phyloP scores from a whole-genome alignment of 495 filamentous ascomycete genomes.

The Saxispiralis lemnorum region DNA sequence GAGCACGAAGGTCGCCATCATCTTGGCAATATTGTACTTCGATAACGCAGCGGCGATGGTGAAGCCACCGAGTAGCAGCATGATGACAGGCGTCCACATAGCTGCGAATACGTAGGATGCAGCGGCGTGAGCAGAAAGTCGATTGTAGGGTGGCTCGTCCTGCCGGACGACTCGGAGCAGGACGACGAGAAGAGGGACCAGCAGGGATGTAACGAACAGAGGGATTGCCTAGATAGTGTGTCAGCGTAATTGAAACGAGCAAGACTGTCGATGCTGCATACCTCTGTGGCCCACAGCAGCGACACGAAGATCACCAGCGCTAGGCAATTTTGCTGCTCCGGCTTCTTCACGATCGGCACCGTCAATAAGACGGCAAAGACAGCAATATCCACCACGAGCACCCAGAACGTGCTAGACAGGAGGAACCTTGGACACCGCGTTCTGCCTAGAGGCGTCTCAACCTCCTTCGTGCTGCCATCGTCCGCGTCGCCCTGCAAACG shows the following conservation, averaged over 20 bases:
- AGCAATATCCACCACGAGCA: conserved; percentile 48
- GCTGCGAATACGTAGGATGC: conserved; percentile 69
- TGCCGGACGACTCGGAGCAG: conserved; percentile 66
- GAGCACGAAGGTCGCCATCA: conserved; percentile 91
- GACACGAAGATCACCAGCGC: conserved; percentile 88
- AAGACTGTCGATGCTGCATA: conserved; percentile 32
- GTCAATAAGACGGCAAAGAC: conserved; percentile 57
- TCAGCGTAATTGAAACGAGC: background rate
- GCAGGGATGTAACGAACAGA: conserved; percentile 86
- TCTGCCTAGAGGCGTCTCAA: conserved; percentile 65
- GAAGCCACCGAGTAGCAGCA: conserved; percentile 92
- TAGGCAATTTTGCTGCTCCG: conserved; percentile 89
- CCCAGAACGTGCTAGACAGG: conserved; percentile 61
- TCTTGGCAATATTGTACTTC: conserved; percentile 93
- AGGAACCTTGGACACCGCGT: conserved; percentile 65
- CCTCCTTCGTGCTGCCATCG: conserved; percentile 42
- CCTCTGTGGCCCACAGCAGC: conserved; percentile 92
- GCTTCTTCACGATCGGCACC: conserved; percentile 59
- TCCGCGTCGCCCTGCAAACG: conserved; percentile 67
- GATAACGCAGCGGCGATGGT: conserved; percentile 87
- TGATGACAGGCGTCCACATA: conserved; percentile 99
- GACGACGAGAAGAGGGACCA: conserved; percentile 87
- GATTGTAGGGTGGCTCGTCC: conserved; percentile 47
- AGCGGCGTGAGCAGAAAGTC: conserved; percentile 56
- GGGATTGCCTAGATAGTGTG: conserved; percentile 55